Base-by-base conservation (phyloP, 2,329 filamentous ascomycete species). In the Erysiphe pulchra region DNA sequence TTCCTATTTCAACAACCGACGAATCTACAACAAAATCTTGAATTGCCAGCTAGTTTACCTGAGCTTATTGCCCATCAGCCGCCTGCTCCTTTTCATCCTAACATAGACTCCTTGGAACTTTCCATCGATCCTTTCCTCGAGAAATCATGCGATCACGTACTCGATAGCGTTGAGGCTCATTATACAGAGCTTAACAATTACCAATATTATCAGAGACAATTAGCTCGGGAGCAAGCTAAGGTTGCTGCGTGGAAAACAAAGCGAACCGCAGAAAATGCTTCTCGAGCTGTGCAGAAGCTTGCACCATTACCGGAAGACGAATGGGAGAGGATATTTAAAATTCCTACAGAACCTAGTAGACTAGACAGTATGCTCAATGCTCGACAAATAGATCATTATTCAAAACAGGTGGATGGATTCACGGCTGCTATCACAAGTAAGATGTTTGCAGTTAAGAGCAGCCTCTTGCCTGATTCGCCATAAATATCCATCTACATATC, bases 181-280 rank as follows among this genome's bases (percentile, higher is more conserved):
- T 90, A 95, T 67, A 93, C 86, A 49, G 90, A 98, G 65, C 80
- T 92, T 61, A 95, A 95, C 75, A 98, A 98, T 73, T 90, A 92
- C 68, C 86, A 94, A 64, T 83, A 80, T 72, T 94, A 94, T 69
- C 85, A 94, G 67, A 76, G 90, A 57, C 85, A 92, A 59, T 71
- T 95, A 47, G 80, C 78, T 46, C 82, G 90, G 55, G 90, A 98
- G 68, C 90, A 98, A 67, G 67, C 80, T 57, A 98, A 95, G 74
- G 94, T 98, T 56, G 77, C 82, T 46, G 80, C 85, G 53, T 98
- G 90, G 90, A 87, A 95, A 66, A 67, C 78, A 50, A 95, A 98
- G 76, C 80, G 90, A 60, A 92, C 93, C 69, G 78, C 83, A 14
- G 90, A 98, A 72, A 98, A 98, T 60, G 78, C 80, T 30, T 79